Evolutionary conservation across 164 flowering plant genomes (phyloP), one percentile per base, ranked within the genome.

Genomic region (Berberis thunbergii): DNA sequence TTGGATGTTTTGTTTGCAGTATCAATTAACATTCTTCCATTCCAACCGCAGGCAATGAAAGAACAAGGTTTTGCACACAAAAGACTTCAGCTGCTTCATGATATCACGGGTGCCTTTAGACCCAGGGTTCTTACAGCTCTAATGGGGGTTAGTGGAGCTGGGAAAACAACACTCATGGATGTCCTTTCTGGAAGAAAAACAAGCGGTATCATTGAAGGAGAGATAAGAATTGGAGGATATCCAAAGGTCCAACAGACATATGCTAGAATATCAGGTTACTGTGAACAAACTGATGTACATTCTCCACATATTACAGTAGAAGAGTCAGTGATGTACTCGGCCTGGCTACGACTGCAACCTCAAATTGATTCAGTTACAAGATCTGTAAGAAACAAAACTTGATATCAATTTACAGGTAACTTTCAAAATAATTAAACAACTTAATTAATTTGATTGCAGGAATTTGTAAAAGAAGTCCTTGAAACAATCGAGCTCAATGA

Each of bases 81-180:
- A 49, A 78, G 40, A 50, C 73, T 76, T 3, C 81, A 76, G 11
- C 77, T 80, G 10, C 81, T 80, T 56, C 58, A 42, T 3, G 78
- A 78, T 62, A 69, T 80, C 11, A 78, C 78, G 10, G 84, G 84
- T 6, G 70, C 78, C 39, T 76, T 80, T 57, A 72, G 75, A 61
- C 84, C 84, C 53, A 81, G 84, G 54, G 52, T 80, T 54, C 79
- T 80, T 48, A 76, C 80, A 59, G 80, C 84, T 38, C 60, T 78
- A 54, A 78, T 80, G 81, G 83, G 80, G 38, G 77, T 66, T 6
- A 79, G 79, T 64, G 83, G 83, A 38, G 83, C 83, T 60, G 83
- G 84, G 38, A 80, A 80, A 70, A 77, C 81, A 61, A 77, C 83
- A 4, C 70, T 80, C 11, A 67, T 77, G 72, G 81, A 80, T 70